phyloP scores from a whole-genome alignment of 371 early-diverging fungal species.

The Syncephalastrum racemosum region DNA sequence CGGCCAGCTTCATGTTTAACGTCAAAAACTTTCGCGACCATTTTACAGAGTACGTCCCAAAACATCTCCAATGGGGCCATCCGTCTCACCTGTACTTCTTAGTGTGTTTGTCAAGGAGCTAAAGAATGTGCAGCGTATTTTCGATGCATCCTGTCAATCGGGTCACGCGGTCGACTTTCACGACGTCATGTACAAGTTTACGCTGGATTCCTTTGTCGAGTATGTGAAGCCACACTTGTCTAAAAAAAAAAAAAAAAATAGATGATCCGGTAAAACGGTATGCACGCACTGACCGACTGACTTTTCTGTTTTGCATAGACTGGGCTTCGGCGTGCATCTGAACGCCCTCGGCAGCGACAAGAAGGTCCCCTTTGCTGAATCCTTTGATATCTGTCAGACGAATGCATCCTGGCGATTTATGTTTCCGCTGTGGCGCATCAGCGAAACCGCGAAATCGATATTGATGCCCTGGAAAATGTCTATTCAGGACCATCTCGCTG shows the following conservation, averaged over 20 bases:
- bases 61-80: neutral
- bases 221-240: slow-evolving; percentile 22
- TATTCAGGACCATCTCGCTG: slow-evolving; percentile 42
- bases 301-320: slow-evolving; percentile 10
- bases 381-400: slow-evolving; percentile 50
- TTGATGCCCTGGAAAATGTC: slow-evolving; percentile 32
- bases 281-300: neutral
- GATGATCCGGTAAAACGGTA: neutral
- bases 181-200: slow-evolving; percentile 57
- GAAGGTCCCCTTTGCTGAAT: slow-evolving; percentile 46
- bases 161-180: slow-evolving; percentile 51
- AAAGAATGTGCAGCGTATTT: slow-evolving; percentile 22
- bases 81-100: neutral
- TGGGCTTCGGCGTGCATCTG: slow-evolving; percentile 51
- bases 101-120: slow-evolving; percentile 42
- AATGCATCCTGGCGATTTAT: slow-evolving; percentile 45
- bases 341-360: slow-evolving; percentile 30
- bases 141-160: slow-evolving; percentile 30
- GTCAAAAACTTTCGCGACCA: slow-evolving; percentile 63
- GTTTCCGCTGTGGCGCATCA: slow-evolving; percentile 53
- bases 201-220: slow-evolving; percentile 58
- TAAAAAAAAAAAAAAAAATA: slow-evolving; percentile 17
- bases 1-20: slow-evolving; percentile 61
- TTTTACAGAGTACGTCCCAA: slow-evolving; percentile 34
- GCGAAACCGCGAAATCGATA: slow-evolving; percentile 31